Base-by-base conservation (phyloP, 176 grass and related monocot genomes). In the Cenchrus purpureus region DNA sequence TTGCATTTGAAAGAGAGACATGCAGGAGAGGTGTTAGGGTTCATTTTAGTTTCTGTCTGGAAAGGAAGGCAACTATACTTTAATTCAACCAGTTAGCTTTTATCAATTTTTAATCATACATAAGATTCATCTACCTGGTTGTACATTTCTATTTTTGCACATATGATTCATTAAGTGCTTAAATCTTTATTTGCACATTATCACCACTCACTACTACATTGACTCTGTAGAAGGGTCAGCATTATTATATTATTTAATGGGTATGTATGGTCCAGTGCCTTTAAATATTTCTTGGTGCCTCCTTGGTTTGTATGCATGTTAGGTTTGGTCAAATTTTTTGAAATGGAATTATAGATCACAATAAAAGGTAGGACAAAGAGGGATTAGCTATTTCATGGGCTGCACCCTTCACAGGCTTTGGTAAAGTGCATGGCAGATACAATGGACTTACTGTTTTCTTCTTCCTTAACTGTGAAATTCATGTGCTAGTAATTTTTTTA, bases 31-130 rank as follows among this genome's bases (percentile, higher is more conserved):
- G n/a, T 5, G 37, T 55, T 46, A 82, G 82, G 63, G 50, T 79
- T 65, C 19, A 62, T 59, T 89, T 75, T 83, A 46, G 68, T 84
- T 84, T 91, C 15, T 37, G 5, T 62, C 55, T 54, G 43, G 51
- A 22, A 80, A 62, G 62, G 10, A 63, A 56, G 44, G 62, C 22
- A 40, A 61, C 37, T 72, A 40, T 78, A 40, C 25, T 44, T 66
- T 78, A 28, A 44, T 60, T 67, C 8, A 68, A 82, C 32, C 9
- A 15, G 61, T 71, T 74, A 50, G 12, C 3, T 49, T 87, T 62
- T 63, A 19, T 80, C 55, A 83, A 52, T 44, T 79, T 67, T 8
- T 46, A 46, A 60, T 22, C 31, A 52, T 13, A 20, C 57, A 55
- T 49, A 69, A 83, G 52, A 54, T 73, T 86, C 19, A 67, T 68